A percentile compares a stretch with the other conserved stretches of the same genome.
These are phyloP conservation scores for Sugiyamaella castrensis DNA, from an alignment of 1,139 yeast species.

Conservation along the genomic window DNA sequence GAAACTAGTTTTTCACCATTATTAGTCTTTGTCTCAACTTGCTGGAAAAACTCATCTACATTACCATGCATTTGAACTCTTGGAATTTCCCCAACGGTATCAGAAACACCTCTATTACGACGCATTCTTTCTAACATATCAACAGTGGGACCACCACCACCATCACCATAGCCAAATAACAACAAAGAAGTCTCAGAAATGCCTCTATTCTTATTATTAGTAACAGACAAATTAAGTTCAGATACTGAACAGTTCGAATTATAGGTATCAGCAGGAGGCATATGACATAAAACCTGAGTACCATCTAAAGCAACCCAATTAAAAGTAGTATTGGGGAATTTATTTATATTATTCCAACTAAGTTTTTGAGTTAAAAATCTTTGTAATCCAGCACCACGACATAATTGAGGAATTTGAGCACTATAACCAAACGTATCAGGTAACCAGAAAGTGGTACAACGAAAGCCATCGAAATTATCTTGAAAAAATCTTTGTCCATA, in stretches of 20 bases:
- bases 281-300: constrained; percentile 85
- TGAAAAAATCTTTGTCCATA: constrained; percentile 86
- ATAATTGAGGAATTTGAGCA: constrained; percentile 88
- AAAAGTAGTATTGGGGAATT: constrained; percentile 86
- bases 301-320: constrained; percentile 95
- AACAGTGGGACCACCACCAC: constrained; percentile 96
- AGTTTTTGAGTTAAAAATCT: constrained; percentile 86
- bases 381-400: constrained; percentile 77
- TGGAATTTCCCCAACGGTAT: constrained; percentile 76
- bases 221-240: constrained; percentile 75
- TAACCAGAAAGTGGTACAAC: constrained; percentile 82
- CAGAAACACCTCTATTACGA: constrained; percentile 82
- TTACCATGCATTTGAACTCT: constrained; percentile 71
- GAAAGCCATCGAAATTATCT: constrained; percentile 64
- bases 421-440: constrained; percentile 97
- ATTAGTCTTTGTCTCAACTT: constrained; percentile 57
- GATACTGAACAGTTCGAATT: constrained; percentile 91
- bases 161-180: constrained; percentile 92
- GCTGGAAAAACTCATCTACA: constrained; percentile 74
- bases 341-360: constrained; percentile 92
- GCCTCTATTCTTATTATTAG: constrained; percentile 77
- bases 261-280: constrained; percentile 98
- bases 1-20: constrained; percentile 69
- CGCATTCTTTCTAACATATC: constrained; percentile 91
- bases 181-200: constrained; percentile 71